These are phyloP conservation scores for Saccharomyces paradoxus DNA, from an alignment of 805 yeast genomes.

Conservation along the genomic window DNA sequence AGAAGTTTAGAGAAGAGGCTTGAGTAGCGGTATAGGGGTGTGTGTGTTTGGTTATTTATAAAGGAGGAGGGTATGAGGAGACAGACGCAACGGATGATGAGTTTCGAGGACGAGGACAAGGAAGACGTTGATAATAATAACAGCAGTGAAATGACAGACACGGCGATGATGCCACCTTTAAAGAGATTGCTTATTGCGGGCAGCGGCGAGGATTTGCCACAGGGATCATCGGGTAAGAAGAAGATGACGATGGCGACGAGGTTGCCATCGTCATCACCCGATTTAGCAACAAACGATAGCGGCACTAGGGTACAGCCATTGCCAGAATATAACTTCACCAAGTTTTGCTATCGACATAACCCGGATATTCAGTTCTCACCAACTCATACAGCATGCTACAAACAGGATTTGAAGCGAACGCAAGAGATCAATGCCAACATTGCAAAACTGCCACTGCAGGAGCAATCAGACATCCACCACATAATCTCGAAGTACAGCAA, in stretches of 20 bases:
- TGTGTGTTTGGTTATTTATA: background rate
- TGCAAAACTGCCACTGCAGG: slow-evolving; percentile 46
- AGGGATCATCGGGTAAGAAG: background rate
- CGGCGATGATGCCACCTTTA: slow-evolving; percentile 1
- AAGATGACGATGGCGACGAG: background rate
- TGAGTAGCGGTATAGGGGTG: background rate
- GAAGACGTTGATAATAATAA: background rate
- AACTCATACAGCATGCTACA: slow-evolving; percentile 21
- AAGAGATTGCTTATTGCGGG: background rate
- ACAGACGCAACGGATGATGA: background rate
- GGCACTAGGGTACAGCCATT: slow-evolving; percentile 2
- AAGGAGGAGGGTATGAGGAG: background rate
- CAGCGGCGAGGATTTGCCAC: background rate
- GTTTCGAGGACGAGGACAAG: background rate
- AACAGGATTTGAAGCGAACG: slow-evolving; percentile 20
- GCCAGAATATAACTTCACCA: slow-evolving; percentile 45
- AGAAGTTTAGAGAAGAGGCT: background rate
- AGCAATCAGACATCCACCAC: slow-evolving; percentile 68
- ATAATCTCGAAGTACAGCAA: slow-evolving; percentile 70
- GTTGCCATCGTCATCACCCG: background rate
- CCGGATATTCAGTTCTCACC: slow-evolving; percentile 64
- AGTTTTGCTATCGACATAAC: slow-evolving; percentile 86
- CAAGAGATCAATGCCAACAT: slow-evolving; percentile 26
- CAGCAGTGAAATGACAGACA: background rate
- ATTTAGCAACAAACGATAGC: background rate